phyloP scores from a whole-genome alignment of 164 flowering plant genomes.

The Aristolochia californica region DNA sequence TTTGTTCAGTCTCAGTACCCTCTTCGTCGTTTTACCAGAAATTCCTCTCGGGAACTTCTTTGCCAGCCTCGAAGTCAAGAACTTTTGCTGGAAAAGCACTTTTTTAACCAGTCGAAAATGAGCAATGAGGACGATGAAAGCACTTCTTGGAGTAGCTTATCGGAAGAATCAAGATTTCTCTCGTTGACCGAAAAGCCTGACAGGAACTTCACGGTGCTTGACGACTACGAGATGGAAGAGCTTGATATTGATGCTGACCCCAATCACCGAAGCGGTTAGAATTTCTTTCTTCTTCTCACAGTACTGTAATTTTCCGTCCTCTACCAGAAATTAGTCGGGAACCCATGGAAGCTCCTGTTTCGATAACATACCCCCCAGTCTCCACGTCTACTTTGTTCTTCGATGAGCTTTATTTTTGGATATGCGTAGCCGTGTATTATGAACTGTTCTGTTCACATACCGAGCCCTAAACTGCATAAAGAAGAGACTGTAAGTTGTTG shows the following conservation, averaged over 20 bases:
- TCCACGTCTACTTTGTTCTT: no score
- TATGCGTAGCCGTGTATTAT: no score
- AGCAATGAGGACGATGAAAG: conserved; percentile 7
- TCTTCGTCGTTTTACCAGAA: conserved; percentile 4
- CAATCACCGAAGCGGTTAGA: conserved; percentile 73
- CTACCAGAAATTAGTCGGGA: no score
- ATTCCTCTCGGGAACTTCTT: conserved; percentile 10
- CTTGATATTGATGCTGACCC: conserved; percentile 29
- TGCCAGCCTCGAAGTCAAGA: conserved; percentile 12
- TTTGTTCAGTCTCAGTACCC: conserved; percentile 6
- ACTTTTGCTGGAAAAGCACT: conserved; percentile 10
- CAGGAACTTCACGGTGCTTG: conserved; percentile 60
- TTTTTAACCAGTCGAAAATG: background rate
- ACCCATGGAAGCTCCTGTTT: no score
- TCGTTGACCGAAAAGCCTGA: conserved; percentile 80
- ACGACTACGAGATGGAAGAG: conserved; percentile 85
- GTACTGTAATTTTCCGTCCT: no score
- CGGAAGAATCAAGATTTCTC: conserved; percentile 27
- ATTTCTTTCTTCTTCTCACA: background rate
- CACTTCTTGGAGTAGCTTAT: conserved; percentile 7
- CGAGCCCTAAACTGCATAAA: no score
- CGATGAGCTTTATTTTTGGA: no score
- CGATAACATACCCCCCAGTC: no score
- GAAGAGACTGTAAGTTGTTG: no score
- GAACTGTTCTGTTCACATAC: no score